Percentiles rank a stretch among this genome's conserved stretches.
Evolutionary conservation across 495 filamentous ascomycete species (phyloP).

Genomic region (Cetradonia linearis): DNA sequence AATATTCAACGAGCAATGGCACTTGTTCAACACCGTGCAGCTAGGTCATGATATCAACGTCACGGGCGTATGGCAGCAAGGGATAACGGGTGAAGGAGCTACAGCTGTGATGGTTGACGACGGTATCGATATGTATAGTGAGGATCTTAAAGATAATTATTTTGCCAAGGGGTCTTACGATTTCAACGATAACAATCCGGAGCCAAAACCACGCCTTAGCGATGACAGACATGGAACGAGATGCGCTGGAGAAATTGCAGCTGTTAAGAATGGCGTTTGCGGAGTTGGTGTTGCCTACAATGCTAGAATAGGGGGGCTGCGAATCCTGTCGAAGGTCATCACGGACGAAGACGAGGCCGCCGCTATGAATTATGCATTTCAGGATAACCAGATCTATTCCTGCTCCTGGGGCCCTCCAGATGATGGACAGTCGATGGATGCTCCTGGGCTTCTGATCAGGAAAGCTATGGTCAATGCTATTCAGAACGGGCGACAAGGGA

Average conservation of each 20-base stretch:
- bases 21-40: slow-evolving; percentile 76
- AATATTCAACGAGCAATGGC: slow-evolving; percentile 91
- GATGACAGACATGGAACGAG: slow-evolving; percentile 89
- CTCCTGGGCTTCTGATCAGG: slow-evolving; percentile 77
- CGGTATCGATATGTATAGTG: slow-evolving; percentile 93
- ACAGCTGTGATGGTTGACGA: slow-evolving; percentile 93
- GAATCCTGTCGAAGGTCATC: slow-evolving; percentile 84
- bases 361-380: slow-evolving; percentile 82
- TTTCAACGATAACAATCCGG: slow-evolving; percentile 73
- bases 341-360: slow-evolving; percentile 84
- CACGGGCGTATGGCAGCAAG: slow-evolving; percentile 78
- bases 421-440: slow-evolving; percentile 88
- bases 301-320: slow-evolving; percentile 77
- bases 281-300: slow-evolving; percentile 92
- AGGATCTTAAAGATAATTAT: slow-evolving; percentile 85
- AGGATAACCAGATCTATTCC: slow-evolving; percentile 93
- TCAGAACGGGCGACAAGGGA: slow-evolving; percentile 71
- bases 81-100: slow-evolving; percentile 82
- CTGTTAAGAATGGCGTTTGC: slow-evolving; percentile 85
- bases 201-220: slow-evolving; percentile 65
- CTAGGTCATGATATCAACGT: slow-evolving; percentile 90
- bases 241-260: slow-evolving; percentile 89
- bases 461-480: slow-evolving; percentile 85
- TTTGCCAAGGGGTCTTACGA: slow-evolving; percentile 87
- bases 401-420: slow-evolving; percentile 97